Percentiles rank a stretch among this genome's conserved stretches.
Conservation (phyloP, 2,329 filamentous ascomycete genomes). For the Verticillium nubilum region DNA sequence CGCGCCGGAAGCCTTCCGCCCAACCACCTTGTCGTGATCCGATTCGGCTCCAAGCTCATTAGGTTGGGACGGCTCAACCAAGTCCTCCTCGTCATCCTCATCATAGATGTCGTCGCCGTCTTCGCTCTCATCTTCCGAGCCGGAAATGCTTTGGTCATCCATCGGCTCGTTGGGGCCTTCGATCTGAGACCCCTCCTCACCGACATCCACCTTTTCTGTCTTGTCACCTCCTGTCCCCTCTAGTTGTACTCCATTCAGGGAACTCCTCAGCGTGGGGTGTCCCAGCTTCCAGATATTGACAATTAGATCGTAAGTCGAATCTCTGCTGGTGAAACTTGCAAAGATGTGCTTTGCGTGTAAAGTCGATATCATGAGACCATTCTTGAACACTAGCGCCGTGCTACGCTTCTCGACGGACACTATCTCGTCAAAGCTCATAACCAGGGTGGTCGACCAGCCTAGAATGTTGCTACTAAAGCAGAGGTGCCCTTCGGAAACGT, state of each 20-base stretch:
- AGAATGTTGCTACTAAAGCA: conserved; percentile 99
- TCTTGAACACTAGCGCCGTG: conserved; percentile 92
- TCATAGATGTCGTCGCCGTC: conserved; percentile 73
- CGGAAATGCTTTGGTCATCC: conserved; percentile 47
- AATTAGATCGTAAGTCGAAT: conserved; percentile 94
- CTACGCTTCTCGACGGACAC: conserved; percentile 95
- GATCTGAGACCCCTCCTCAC: conserved; percentile 12
- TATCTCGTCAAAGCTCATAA: conserved; percentile 97
- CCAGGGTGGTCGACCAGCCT: conserved; percentile 94
- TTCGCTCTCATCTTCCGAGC: conserved; percentile 57
- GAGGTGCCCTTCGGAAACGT: conserved; percentile 94
- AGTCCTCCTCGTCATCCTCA: conserved; percentile 70
- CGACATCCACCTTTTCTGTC: conserved; percentile 71
- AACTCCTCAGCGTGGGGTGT: conserved; percentile 86
- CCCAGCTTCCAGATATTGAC: conserved; percentile 98
- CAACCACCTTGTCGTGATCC: conserved; percentile 56
- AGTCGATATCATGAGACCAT: conserved; percentile 94
- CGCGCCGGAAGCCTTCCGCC: conserved; percentile 67
- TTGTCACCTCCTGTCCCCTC: conserved; percentile 83
- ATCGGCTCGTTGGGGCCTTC: conserved; percentile 19
- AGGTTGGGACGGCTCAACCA: conserved; percentile 25
- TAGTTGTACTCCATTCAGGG: conserved; percentile 79
- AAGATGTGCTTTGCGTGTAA: conserved; percentile 94
- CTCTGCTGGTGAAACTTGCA: conserved; percentile 87
- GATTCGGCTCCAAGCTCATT: conserved; percentile 41